Base-by-base conservation (phyloP, 139 green algal species). In the Coelastrella sp. region DNA sequence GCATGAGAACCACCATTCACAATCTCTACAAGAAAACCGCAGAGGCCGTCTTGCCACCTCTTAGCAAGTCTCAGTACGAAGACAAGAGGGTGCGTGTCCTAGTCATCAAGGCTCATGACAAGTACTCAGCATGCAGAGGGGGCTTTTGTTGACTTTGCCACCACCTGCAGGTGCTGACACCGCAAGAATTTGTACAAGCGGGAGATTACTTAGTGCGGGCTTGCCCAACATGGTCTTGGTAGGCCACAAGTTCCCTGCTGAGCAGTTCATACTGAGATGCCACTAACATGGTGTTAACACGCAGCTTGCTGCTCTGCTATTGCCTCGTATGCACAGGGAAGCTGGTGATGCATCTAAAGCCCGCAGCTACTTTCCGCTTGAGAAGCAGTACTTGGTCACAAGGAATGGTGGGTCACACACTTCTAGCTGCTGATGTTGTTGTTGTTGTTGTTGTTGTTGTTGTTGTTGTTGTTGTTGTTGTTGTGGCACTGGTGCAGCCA, bases 341-440 rank as follows among this genome's bases (percentile, higher is more conserved):
- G 88, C 75, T 3, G 95, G 95, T 11, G 93, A 96, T 27, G 40
- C 88, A 11, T 89, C 81, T 69, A 97, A 96, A 79, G 83, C 88
- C 0, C 69, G 83, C 45, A 64, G 81, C 19, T 96, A 94, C 84
- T 85, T 98, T 15, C 95, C 95, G 4, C 38, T 77, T 4, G 87
- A 94, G 50, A 98, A 98, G 87, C 95, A 98, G 88, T 98, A 92
- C 76, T 91, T 98, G 0, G 90, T 97, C 25, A 98, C 95, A 1
- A 88, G 94, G 0, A 95, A 95, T 60, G 94, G 94, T 97, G 76
- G 19, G 92, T 37, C 62, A 2, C 27, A 69, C 57, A 66, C 57
- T 30, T 66, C 57, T 8, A 32, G 21, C 57, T 7, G 13, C 57
- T 66, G 5, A 66, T 66, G 13, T n/a, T n/a, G n/a, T n/a, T n/a